Conservation (phyloP, 768 basidiomycete genomes). For the Mrakia frigida region DNA sequence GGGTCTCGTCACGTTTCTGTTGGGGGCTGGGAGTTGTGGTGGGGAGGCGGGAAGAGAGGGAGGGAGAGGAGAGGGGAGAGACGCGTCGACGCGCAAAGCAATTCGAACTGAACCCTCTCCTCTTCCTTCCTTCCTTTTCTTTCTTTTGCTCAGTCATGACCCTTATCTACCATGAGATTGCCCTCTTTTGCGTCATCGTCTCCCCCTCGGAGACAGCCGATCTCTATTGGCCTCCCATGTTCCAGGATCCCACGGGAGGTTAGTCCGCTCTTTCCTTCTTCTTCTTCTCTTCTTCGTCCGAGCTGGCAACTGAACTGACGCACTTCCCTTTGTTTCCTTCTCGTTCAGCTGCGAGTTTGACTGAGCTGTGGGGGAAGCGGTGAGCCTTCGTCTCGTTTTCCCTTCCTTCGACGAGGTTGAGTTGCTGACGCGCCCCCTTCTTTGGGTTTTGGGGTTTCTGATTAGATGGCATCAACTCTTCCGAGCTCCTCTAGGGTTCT, state of each 20-base stretch:
- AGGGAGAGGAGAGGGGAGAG: no score
- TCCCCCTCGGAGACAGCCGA: slow-evolving; percentile 4
- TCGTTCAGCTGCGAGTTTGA: slow-evolving; percentile 11
- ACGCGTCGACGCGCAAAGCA: background rate
- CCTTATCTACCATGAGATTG: slow-evolving; percentile 21
- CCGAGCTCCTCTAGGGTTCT: slow-evolving; percentile 21
- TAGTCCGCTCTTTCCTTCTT: no score
- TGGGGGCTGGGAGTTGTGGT: background rate
- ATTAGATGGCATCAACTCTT: slow-evolving; percentile 24
- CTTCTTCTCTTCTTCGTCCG: no score
- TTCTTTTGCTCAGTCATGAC: slow-evolving; percentile 20
- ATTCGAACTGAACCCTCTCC: background rate
- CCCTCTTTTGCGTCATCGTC: slow-evolving; percentile 17
- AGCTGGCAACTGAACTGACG: no score
- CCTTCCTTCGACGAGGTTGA: background rate
- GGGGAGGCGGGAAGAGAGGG: background rate
- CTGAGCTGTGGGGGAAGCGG: slow-evolving; percentile 26
- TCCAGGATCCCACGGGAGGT: slow-evolving; percentile 23
- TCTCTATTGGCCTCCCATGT: slow-evolving; percentile 28
- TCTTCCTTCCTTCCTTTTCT: background rate
- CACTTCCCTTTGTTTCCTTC: no score
- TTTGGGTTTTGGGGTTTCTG: background rate
- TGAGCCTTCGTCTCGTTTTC: background rate
- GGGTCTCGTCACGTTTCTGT: background rate
- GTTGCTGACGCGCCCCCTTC: background rate